A percentile compares a stretch with the other conserved stretches of the same genome.
Evolutionary conservation across 2,329 filamentous ascomycete species (phyloP).

Genomic region (Pezicula neosporulosa): DNA sequence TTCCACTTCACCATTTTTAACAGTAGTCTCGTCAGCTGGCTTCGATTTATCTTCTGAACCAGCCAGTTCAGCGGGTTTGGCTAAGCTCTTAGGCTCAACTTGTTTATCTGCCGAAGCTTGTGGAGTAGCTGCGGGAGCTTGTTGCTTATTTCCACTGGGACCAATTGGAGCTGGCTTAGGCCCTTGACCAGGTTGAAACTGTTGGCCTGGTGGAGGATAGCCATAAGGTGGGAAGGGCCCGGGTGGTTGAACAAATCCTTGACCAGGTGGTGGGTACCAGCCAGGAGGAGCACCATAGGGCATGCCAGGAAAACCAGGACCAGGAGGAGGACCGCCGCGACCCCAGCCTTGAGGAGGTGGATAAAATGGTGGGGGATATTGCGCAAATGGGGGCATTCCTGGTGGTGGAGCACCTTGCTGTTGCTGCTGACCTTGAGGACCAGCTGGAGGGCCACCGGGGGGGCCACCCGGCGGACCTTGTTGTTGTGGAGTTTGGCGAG

Average conservation of each 20-base stretch:
- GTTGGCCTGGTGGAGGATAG: slow-evolving; percentile 44
- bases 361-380: slow-evolving; percentile 31
- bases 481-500: slow-evolving; percentile 8
- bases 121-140: slow-evolving; percentile 40
- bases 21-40: slow-evolving; percentile 67
- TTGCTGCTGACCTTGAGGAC: slow-evolving; percentile 9
- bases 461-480: slow-evolving; percentile 8
- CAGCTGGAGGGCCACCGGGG: slow-evolving; percentile 1
- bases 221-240: slow-evolving; percentile 46
- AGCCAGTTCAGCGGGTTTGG: slow-evolving; percentile 37
- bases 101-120: slow-evolving; percentile 38
- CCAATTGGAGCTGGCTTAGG: slow-evolving; percentile 47
- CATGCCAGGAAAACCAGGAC: slow-evolving; percentile 69
- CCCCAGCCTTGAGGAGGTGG: slow-evolving; percentile 48
- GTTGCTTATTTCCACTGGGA: slow-evolving; percentile 45
- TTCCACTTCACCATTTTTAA: slow-evolving; percentile 47
- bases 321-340: slow-evolving; percentile 49
- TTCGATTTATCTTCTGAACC: slow-evolving; percentile 47
- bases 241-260: slow-evolving; percentile 69
- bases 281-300: slow-evolving; percentile 73
- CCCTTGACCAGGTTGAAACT: slow-evolving; percentile 21
- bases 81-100: slow-evolving; percentile 50
- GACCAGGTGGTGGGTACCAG: slow-evolving; percentile 74
- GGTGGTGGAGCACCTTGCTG: slow-evolving; percentile 9
- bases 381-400: slow-evolving; percentile 30